phyloP scores from a whole-genome alignment of 176 grass and related monocot species.

The Melocanna baccifera region DNA sequence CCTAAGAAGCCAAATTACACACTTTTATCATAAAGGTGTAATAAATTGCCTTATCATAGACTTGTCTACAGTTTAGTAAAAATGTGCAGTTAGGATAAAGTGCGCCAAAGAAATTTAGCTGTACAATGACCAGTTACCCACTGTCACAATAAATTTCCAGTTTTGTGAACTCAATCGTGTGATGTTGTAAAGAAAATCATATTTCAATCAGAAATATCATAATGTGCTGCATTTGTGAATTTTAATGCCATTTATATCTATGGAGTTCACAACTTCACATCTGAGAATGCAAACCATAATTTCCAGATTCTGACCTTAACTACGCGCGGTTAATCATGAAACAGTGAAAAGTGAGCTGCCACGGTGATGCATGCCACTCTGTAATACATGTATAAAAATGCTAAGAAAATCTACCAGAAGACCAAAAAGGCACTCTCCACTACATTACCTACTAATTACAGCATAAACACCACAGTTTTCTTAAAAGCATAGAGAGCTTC shows the following conservation, averaged over 20 bases:
- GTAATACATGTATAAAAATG: neutral
- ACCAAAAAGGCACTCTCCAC: neutral
- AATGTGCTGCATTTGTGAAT: neutral
- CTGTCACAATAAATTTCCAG: neutral
- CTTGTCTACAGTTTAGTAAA: neutral
- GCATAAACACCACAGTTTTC: neutral
- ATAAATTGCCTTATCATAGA: neutral
- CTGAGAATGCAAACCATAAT: neutral
- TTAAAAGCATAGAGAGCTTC: neutral
- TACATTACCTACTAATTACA: constrained; percentile 1
- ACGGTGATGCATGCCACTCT: neutral
- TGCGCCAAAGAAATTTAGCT: constrained; percentile 4
- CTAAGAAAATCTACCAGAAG: neutral
- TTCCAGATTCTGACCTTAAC: neutral
- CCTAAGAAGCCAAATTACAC: constrained; percentile 41
- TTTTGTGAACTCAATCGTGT: neutral
- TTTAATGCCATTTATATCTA: neutral
- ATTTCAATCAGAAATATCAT: constrained; percentile 2
- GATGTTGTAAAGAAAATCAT: neutral
- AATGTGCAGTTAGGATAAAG: neutral
- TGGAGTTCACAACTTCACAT: neutral
- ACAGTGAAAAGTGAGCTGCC: neutral
- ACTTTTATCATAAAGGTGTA: neutral
- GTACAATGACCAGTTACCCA: neutral
- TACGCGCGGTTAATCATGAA: constrained; percentile 14